phyloP scores from a whole-genome alignment of 805 yeast genomes.

The Saturnispora bothae region DNA sequence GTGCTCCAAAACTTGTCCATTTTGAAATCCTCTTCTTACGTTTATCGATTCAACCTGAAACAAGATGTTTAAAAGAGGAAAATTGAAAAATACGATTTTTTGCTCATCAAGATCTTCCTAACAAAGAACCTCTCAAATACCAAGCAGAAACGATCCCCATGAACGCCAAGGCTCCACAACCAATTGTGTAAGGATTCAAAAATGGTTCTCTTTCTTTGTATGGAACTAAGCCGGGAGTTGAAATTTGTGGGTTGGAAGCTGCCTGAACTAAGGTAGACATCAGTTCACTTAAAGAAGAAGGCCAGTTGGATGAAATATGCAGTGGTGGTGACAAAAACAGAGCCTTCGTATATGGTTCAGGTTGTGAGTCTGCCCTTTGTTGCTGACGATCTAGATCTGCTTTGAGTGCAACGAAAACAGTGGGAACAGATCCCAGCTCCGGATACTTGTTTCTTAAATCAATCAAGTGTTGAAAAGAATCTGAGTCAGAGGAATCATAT shows the following conservation, averaged over 20 bases:
- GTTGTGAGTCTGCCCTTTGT: conserved; percentile 76
- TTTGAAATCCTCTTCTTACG: too few relatives aligned
- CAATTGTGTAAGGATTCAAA: conserved; percentile 44
- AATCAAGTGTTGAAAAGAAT: conserved; percentile 75
- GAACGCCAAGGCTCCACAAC: conserved; percentile 62
- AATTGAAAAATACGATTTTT: not conserved
- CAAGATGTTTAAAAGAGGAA: not conserved
- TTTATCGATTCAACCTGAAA: too few relatives aligned
- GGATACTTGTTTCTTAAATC: conserved; percentile 55
- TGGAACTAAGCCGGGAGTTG: conserved; percentile 70
- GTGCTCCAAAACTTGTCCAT: too few relatives aligned
- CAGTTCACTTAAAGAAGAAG: conserved; percentile 72
- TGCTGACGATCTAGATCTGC: conserved; percentile 96
- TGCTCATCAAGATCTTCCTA: conserved; percentile 4
- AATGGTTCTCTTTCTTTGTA: conserved; percentile 38
- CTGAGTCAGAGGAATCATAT: conserved; percentile 94
- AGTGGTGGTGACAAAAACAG: conserved; percentile 68
- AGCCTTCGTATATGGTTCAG: conserved; percentile 71
- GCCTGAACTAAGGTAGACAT: conserved; percentile 84
- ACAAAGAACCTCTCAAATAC: conserved; percentile 44
- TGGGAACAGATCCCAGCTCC: conserved; percentile 56
- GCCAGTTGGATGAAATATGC: conserved; percentile 87
- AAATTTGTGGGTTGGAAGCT: conserved; percentile 64
- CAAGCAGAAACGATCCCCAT: conserved; percentile 54
- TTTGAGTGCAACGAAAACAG: conserved; percentile 81